These are phyloP conservation scores for Phalaenopsis hybrid DNA, from an alignment of 116 monocot genomes.

Conservation along the genomic window DNA sequence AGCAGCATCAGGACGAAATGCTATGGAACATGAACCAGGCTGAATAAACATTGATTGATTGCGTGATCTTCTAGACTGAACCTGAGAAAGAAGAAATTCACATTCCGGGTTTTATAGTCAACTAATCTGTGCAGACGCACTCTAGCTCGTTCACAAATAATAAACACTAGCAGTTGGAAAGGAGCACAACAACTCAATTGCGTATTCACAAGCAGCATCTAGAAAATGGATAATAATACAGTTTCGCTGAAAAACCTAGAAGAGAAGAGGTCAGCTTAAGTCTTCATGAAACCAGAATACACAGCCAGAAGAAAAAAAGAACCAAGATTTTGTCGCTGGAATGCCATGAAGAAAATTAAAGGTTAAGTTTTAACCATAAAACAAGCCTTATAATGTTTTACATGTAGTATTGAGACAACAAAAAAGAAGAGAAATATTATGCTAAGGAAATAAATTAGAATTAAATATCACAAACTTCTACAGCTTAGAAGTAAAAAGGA, in stretches of 20 bases:
- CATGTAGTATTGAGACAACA: not conserved
- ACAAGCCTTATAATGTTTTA: not conserved
- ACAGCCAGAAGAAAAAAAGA: not conserved
- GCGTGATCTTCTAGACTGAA: conserved; percentile 65
- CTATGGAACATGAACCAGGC: conserved; percentile 43
- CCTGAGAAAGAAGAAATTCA: conserved; percentile 31
- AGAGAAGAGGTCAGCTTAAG: not conserved
- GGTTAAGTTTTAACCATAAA: not conserved
- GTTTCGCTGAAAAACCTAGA: not conserved
- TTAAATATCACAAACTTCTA: not conserved
- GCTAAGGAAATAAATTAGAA: not conserved
- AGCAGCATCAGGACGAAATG: conserved; percentile 74
- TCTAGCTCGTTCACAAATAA: too few species aligned
- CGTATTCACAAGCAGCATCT: not conserved
- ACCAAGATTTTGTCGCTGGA: not conserved
- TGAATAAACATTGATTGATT: conserved; percentile 44
- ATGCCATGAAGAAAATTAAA: not conserved
- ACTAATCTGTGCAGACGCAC: not conserved
- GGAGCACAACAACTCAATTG: not conserved
- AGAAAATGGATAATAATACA: not conserved
- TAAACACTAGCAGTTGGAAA: not conserved
- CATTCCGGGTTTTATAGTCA: not conserved
- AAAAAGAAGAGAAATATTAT: not conserved
- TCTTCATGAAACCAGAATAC: not conserved
- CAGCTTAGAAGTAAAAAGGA: not conserved